Percentiles rank a stretch among this genome's conserved stretches.
These are phyloP conservation scores for Aspergillus sp. DNA, from an alignment of 2,329 filamentous ascomycete species.

Conservation along the genomic window DNA sequence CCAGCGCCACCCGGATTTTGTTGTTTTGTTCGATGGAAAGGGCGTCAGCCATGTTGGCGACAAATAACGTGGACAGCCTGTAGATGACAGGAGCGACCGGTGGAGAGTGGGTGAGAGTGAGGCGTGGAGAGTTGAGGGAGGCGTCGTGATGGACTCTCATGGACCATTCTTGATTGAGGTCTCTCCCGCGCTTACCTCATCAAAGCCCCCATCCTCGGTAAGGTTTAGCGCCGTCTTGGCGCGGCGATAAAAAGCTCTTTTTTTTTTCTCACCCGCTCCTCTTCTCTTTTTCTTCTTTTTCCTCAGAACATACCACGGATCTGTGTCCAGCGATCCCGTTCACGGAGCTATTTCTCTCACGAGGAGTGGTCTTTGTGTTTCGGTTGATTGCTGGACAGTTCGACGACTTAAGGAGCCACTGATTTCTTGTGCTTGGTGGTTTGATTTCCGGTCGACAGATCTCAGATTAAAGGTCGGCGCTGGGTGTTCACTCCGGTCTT, in stretches of 20 bases:
- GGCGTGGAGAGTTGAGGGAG: background rate
- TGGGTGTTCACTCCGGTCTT: slow-evolving; percentile 53
- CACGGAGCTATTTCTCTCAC: slow-evolving; percentile 30
- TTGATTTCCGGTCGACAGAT: slow-evolving; percentile 92
- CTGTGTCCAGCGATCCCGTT: slow-evolving; percentile 82
- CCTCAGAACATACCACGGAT: slow-evolving; percentile 57
- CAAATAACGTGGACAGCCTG: background rate
- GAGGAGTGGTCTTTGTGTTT: slow-evolving; percentile 53
- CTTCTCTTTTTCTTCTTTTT: slow-evolving; percentile 39
- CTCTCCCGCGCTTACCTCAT: slow-evolving; percentile 17
- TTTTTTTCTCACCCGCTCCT: slow-evolving; percentile 17
- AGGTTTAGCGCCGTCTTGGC: slow-evolving; percentile 27
- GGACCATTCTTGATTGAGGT: background rate
- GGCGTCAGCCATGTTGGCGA: slow-evolving; percentile 47
- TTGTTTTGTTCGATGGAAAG: slow-evolving; percentile 91
- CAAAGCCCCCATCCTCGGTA: slow-evolving; percentile 11
- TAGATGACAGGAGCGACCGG: background rate
- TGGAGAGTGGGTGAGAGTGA: background rate
- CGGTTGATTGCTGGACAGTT: slow-evolving; percentile 83
- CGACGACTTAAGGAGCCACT: slow-evolving; percentile 83
- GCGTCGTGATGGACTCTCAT: background rate
- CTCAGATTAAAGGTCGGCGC: slow-evolving; percentile 68
- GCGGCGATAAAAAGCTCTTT: slow-evolving; percentile 26
- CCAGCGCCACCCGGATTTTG: slow-evolving; percentile 82
- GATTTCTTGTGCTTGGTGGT: slow-evolving; percentile 58